These are phyloP conservation scores for Alternaria atra DNA, from an alignment of 2,329 filamentous ascomycete genomes.

Conservation along the genomic window DNA sequence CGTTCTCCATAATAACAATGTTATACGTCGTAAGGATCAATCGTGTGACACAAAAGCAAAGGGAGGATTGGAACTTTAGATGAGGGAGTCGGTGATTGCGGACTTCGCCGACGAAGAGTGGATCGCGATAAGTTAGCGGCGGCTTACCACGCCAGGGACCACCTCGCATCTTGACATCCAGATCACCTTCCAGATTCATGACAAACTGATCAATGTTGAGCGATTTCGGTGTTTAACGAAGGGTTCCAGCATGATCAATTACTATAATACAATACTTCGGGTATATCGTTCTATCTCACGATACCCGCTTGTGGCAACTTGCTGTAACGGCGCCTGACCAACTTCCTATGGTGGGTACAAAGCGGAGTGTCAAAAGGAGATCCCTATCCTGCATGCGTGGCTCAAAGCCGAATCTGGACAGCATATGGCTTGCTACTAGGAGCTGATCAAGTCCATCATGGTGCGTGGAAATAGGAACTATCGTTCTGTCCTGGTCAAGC, in stretches of 20 bases:
- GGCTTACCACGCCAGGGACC: constrained; percentile 11
- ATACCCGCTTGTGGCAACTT: neutral
- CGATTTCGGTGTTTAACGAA: too few species aligned
- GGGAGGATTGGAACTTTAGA: constrained; percentile 5
- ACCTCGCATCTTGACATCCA: neutral
- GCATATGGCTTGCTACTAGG: neutral
- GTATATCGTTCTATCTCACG: neutral
- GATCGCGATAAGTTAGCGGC: constrained; percentile 31
- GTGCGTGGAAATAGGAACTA: neutral
- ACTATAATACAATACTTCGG: neutral
- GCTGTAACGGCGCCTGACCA: neutral
- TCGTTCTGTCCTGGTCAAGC: neutral
- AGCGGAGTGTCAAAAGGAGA: neutral
- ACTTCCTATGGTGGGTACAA: neutral
- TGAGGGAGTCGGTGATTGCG: constrained; percentile 12
- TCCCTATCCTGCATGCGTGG: neutral
- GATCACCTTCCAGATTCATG: neutral
- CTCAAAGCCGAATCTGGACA: neutral
- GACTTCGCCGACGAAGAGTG: constrained; percentile 32
- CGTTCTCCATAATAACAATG: constrained; percentile 16
- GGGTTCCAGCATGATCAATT: neutral
- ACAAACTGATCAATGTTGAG: neutral
- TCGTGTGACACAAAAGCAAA: neutral
- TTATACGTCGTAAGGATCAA: neutral
- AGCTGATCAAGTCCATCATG: neutral